Evolutionary conservation across 805 yeast species (phyloP), one percentile per base, ranked within the genome.

Genomic region (Candida takata): DNA sequence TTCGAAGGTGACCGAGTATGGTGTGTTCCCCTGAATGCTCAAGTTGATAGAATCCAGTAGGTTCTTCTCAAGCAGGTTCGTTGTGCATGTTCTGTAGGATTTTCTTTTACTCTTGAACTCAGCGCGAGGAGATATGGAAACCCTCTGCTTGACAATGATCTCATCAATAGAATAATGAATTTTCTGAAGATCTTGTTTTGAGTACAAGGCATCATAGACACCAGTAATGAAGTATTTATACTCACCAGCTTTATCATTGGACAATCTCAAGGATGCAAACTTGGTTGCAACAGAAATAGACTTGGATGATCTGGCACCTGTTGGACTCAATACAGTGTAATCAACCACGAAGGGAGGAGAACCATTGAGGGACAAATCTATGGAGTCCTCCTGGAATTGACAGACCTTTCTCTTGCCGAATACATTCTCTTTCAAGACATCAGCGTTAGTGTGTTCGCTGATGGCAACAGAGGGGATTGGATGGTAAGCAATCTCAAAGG

Each of bases 301-400:
- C 34, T 63, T 65, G 44, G 43, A 52, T 17, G 48, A 43, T 40
- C 43, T 54, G 35, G 53, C 57, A 1, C 85, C 85, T 48, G 60
- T 64, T 6, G 92, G 88, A 27, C 67, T 59, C 19, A 60, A 60
- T 12, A 82, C 58, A n/a, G 74, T 71, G 54, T 86, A 85, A 27
- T 73, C 76, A 18, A 87, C 61, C n/a, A 71, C 58, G 44, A 85
- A 85, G 17, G 90, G 88, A 1, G 78, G 66, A 6, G 71, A 57
- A 2, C 86, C 90, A 27, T 59, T 60, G 24, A 82, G 55, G 3
- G 66, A 53, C 24, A 83, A 42, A 36, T 72, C 79, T 23, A 74
- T 52, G 2, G 68, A 60, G 36, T 66, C 70, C 36, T 69, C 74
- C 21, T 58, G 62, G 27, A 62, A 65, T 44, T 70, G 73, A 44